A percentile compares a stretch with the other conserved stretches of the same genome.
Conservation (phyloP, 139 green algal species). For the Chlamydomonas applanata region DNA sequence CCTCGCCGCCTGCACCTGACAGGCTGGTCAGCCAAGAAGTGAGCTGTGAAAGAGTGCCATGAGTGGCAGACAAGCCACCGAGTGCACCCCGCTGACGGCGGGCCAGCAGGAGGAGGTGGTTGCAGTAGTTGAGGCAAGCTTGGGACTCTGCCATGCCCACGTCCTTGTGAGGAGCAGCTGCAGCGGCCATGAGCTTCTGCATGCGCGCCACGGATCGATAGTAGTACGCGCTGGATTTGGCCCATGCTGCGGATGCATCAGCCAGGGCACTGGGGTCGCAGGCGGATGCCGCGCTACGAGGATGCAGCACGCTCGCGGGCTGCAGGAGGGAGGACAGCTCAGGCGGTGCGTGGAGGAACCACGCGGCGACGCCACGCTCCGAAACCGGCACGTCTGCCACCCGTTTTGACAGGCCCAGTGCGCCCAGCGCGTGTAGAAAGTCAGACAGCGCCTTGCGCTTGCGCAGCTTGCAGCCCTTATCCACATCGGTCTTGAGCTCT, state of each 20-base stretch:
- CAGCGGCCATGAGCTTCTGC: constrained; percentile 72
- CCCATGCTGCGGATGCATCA: constrained; percentile 37
- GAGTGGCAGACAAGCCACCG: constrained; percentile 6
- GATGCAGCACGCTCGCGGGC: too few species aligned
- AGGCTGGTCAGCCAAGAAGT: constrained; percentile 23
- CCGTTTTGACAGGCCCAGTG: constrained; percentile 60
- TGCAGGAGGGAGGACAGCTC: constrained; percentile 8
- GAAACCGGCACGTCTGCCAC: constrained; percentile 58
- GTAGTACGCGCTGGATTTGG: constrained; percentile 81
- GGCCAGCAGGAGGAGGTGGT: constrained; percentile 78
- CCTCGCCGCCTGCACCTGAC: not conserved
- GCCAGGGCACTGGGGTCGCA: not conserved
- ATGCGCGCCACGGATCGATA: constrained; percentile 74
- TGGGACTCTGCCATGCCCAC: constrained; percentile 68
- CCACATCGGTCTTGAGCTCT: constrained; percentile 52
- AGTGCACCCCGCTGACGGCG: constrained; percentile 63
- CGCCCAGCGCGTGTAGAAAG: constrained; percentile 67
- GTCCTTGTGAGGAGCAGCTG: constrained; percentile 68
- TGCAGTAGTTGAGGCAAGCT: constrained; percentile 41
- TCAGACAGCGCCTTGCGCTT: constrained; percentile 94
- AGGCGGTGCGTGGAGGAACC: constrained; percentile 10
- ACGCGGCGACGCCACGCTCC: constrained; percentile 3
- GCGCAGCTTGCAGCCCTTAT: constrained; percentile 69
- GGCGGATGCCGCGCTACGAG: too few species aligned
- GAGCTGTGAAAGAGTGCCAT: constrained; percentile 17